Percentiles rank a stretch among this genome's conserved stretches.
Evolutionary conservation across 441 rosid species (phyloP).

Genomic region (Dalechampia spathulata): DNA sequence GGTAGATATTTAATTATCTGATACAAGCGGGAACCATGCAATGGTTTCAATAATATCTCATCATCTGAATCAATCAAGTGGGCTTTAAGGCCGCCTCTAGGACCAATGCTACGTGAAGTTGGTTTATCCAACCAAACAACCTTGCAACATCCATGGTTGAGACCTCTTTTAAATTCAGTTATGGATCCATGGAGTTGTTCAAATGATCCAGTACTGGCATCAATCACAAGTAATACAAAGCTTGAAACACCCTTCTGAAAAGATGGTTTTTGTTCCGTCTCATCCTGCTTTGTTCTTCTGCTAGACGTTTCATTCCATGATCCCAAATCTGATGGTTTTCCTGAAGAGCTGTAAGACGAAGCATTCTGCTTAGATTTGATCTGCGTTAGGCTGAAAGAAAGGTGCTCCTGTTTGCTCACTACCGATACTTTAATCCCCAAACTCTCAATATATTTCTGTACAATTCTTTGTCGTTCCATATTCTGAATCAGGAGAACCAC

Average conservation of each 20-base stretch:
- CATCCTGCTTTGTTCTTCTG: constrained; percentile 30
- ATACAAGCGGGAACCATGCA: constrained; percentile 65
- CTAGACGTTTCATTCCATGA: constrained; percentile 23
- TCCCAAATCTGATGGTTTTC: constrained; percentile 31
- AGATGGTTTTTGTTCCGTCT: constrained; percentile 22
- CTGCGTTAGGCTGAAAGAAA: constrained; percentile 27
- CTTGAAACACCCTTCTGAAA: constrained; percentile 12
- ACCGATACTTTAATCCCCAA: constrained; percentile 42
- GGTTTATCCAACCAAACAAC: constrained; percentile 76
- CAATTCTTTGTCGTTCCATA: constrained; percentile 36
- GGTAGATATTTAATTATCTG: constrained; percentile 45
- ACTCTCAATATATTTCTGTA: constrained; percentile 43
- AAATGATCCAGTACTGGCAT: constrained; percentile 45
- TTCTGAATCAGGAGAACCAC: constrained; percentile 50
- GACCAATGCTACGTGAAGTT: constrained; percentile 10
- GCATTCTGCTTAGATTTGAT: constrained; percentile 24
- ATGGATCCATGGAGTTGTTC: constrained; percentile 27
- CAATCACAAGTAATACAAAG: constrained; percentile 52
- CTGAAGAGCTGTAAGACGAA: constrained; percentile 37
- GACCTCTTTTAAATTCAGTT: constrained; percentile 36
- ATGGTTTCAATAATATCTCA: constrained; percentile 42
- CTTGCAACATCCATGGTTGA: constrained; percentile 28
- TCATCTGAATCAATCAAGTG: constrained; percentile 25
- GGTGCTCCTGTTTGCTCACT: constrained; percentile 33
- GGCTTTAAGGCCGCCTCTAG: constrained; percentile 6